Percentiles rank a stretch among this genome's conserved stretches.
Evolutionary conservation across 2,329 filamentous ascomycete genomes (phyloP).

Genomic region (Cladosporium colombiae): DNA sequence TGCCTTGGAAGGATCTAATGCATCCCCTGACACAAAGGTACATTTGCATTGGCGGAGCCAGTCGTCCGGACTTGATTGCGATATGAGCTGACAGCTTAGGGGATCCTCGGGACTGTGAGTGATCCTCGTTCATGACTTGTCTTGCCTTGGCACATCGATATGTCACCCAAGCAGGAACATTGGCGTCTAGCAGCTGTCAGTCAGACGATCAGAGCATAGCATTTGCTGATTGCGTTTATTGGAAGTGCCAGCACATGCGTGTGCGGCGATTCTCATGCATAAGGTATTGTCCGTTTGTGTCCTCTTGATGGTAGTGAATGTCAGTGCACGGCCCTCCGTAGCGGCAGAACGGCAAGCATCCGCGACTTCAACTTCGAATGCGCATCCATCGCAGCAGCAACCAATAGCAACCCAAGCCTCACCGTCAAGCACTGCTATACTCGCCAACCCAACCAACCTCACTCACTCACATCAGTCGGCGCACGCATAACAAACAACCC

Average conservation of each 20-base stretch:
- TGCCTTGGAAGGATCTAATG: background rate
- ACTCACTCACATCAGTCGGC: background rate
- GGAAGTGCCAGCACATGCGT: background rate
- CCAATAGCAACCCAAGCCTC: background rate
- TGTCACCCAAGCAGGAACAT: background rate
- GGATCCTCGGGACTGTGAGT: background rate
- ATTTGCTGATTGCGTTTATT: background rate
- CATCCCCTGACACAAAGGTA: background rate
- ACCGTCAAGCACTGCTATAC: background rate
- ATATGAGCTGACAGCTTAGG: background rate
- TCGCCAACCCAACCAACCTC: background rate
- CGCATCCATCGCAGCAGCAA: background rate
- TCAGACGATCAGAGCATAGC: background rate
- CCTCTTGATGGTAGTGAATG: background rate
- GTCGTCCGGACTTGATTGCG: too few species aligned
- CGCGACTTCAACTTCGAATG: conserved; percentile 9
- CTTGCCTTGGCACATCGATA: background rate
- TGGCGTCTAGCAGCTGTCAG: background rate
- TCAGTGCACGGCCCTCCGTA: background rate
- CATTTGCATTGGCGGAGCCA: background rate
- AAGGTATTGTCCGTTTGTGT: background rate
- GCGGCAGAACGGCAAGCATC: background rate
- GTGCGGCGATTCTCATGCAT: background rate
- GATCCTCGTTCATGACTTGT: background rate
- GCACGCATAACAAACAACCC: background rate